phyloP scores from a whole-genome alignment of 202 grass and related monocot species.

The Carex arenaria region DNA sequence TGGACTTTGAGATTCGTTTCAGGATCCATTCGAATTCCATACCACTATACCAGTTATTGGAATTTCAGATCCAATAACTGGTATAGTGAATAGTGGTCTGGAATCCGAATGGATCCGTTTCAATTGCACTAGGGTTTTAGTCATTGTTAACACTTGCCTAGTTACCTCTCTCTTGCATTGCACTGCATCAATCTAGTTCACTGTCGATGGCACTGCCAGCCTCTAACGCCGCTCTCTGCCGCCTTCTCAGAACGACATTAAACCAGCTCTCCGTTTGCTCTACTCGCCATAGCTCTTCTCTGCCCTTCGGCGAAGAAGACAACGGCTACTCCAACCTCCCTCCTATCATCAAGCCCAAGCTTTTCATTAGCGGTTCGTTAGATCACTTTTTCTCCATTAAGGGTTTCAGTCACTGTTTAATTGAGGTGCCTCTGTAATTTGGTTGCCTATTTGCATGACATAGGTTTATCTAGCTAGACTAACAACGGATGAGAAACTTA shows the following conservation, averaged over 20 bases:
- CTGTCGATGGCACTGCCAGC: conserved; percentile 42
- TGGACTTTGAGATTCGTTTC: no score
- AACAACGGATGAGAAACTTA: conserved; percentile 76
- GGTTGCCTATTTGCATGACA: not conserved
- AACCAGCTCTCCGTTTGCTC: conserved; percentile 21
- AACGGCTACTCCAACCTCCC: conserved; percentile 48
- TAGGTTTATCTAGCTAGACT: conserved; percentile 74
- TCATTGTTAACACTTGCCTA: not conserved
- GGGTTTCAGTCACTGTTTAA: not conserved
- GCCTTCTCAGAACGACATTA: conserved; percentile 23
- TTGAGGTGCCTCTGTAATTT: no score
- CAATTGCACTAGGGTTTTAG: not conserved
- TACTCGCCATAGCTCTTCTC: conserved; percentile 21
- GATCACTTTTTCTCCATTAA: not conserved
- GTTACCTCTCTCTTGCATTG: not conserved
- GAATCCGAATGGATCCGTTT: no score
- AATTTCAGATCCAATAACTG: no score
- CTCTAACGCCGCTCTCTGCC: conserved; percentile 32
- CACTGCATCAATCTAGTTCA: conserved; percentile 5
- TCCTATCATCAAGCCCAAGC: conserved; percentile 65
- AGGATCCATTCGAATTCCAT: no score
- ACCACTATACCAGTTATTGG: no score
- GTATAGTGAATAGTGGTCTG: no score
- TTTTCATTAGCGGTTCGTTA: conserved; percentile 70
- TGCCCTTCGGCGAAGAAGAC: conserved; percentile 39